Evolutionary conservation across 768 basidiomycete genomes (phyloP).

Genomic region (Xanthoconium purpureum): DNA sequence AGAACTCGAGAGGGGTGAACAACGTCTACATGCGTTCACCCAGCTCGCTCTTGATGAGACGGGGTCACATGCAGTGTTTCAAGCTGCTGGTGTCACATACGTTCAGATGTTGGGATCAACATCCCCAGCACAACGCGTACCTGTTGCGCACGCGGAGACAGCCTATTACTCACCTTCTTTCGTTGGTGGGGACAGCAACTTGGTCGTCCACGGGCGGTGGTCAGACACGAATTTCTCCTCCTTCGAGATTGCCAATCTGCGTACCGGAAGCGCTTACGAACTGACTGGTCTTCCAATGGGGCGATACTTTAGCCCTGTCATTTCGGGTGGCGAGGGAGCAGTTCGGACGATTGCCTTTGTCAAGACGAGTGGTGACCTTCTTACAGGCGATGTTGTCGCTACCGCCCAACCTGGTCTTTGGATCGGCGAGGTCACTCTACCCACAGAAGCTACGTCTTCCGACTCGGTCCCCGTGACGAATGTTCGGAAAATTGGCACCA

Average conservation of each 20-base stretch:
- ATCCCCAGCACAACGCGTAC: constrained; percentile 38
- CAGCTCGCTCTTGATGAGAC: constrained; percentile 55
- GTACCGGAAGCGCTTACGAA: constrained; percentile 42
- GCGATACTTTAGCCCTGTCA: constrained; percentile 58
- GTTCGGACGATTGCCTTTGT: constrained; percentile 58
- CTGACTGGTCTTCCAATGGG: constrained; percentile 59
- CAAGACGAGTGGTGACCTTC: constrained; percentile 54
- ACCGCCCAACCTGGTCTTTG: constrained; percentile 64
- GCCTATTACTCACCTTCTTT: constrained; percentile 71
- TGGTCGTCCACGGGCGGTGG: constrained; percentile 68
- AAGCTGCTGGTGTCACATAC: constrained; percentile 54
- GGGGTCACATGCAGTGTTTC: constrained; percentile 56
- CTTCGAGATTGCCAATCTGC: constrained; percentile 61
- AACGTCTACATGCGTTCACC: constrained; percentile 60
- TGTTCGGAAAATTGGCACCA: constrained; percentile 48
- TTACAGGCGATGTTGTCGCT: constrained; percentile 64
- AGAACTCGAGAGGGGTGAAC: constrained; percentile 50
- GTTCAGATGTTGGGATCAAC: constrained; percentile 24
- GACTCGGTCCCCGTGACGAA: constrained; percentile 42
- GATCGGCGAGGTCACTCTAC: constrained; percentile 55
- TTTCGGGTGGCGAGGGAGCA: constrained; percentile 43
- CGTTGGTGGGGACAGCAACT: constrained; percentile 34
- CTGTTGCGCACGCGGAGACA: constrained; percentile 44
- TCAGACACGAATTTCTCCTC: constrained; percentile 59
- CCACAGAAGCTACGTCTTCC: constrained; percentile 26